Base-by-base conservation (phyloP, 176 grass and related monocot species). In the Paspalum notatum region DNA sequence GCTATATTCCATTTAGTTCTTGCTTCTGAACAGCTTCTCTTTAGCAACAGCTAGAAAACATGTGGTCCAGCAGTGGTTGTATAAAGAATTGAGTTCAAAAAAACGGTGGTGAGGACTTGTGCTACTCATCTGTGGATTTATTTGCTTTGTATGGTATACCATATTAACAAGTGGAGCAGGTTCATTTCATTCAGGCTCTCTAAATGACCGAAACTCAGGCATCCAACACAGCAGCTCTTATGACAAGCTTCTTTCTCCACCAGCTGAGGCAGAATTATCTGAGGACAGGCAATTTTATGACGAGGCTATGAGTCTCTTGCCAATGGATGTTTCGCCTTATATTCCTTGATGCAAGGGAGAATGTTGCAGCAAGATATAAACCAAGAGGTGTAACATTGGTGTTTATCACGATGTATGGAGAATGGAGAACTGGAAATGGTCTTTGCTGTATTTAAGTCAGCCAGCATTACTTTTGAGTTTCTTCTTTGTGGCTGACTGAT, bases 41-140 rank as follows among this genome's bases (percentile, higher is more conserved):
- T 38, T 61, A 37, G 43, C 26, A 32, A 84, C 76, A 55, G 62
- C 37, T 89, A 89, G 81, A 54, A 84, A 75, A 1, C 37, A 13
- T 72, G 53, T 16, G 13, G 21, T 61, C 58, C 45, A 51, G 4
- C 16, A 25, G 16, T 54, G 53, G 9, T 41, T 3, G 44, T 64
- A 15, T 80, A 50, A 60, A 52, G 32, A 74, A 51, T 66, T 66
- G 27, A 73, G 17, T 59, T 67, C 20, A 27, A 41, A 26, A 57
- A 18, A 58, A 8, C 1, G 17, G 41, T 6, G 87, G 87, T 85
- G 71, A 85, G 72, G 42, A 59, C 49, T 57, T 21, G 7, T 57
- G 37, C 67, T 44, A 60, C 3, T 7, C 16, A 8, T 48, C 18
- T 14, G 2, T 8, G 21, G 27, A 8, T 42, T 8, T 51, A 1